These are phyloP conservation scores for Annulohypoxylon bovei DNA, from an alignment of 495 filamentous ascomycete species.

Conservation along the genomic window DNA sequence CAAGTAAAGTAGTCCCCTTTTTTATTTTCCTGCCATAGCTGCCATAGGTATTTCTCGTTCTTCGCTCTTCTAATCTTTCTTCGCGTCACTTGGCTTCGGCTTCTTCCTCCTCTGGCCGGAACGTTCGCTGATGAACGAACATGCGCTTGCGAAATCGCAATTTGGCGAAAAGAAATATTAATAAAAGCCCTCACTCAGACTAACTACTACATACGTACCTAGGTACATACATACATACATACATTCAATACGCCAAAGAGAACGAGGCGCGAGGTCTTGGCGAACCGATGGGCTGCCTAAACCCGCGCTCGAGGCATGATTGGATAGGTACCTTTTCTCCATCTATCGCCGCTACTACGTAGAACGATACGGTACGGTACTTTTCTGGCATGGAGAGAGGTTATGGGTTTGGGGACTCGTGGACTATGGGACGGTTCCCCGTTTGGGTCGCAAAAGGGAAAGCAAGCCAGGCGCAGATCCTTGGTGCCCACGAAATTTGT, in stretches of 20 bases:
- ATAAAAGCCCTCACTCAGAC: constrained; percentile 8
- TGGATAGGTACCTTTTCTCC: constrained; percentile 14
- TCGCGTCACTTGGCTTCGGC: constrained; percentile 13
- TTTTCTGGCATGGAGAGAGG: not conserved
- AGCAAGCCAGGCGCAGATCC: constrained; percentile 32
- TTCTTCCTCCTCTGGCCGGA: not conserved
- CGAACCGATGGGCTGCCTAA: constrained; percentile 2
- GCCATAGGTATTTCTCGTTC: not conserved
- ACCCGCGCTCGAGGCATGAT: constrained; percentile 26
- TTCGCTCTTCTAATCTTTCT: not conserved
- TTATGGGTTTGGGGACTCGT: constrained; percentile 14
- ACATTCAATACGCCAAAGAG: too few species aligned
- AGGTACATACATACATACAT: too few species aligned
- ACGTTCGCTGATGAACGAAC: constrained; percentile 21
- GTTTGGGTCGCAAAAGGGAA: constrained; percentile 36
- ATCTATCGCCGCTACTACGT: not conserved
- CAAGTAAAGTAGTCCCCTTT: not conserved
- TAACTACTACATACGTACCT: too few species aligned
- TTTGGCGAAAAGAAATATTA: not conserved
- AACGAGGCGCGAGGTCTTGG: constrained; percentile 14
- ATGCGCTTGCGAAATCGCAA: constrained; percentile 33
- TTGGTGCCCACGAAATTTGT: constrained; percentile 26
- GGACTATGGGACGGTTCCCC: constrained; percentile 16
- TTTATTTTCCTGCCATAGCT: not conserved
- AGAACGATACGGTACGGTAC: not conserved